Percentiles rank a stretch among this genome's conserved stretches.
Evolutionary conservation across 148 eudicot species (phyloP).

Genomic region (Chenopodium suecicum): DNA sequence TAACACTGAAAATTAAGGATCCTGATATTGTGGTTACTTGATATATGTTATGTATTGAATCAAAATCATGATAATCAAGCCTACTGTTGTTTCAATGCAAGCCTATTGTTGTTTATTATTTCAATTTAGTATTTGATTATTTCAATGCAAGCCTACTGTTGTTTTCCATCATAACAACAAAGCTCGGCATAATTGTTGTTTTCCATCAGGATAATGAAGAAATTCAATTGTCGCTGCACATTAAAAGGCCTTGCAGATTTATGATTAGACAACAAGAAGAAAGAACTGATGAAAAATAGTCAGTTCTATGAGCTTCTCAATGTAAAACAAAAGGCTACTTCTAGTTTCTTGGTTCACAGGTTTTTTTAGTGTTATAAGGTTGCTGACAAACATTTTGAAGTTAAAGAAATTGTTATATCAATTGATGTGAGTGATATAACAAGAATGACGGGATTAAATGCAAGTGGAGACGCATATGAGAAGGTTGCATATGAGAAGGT

Average conservation of each 20-base stretch:
- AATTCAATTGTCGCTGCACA: background rate
- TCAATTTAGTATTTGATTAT: no score
- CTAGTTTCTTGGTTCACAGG: background rate
- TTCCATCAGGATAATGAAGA: background rate
- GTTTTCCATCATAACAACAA: no score
- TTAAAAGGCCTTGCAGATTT: background rate
- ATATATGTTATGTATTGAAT: no score
- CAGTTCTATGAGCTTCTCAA: background rate
- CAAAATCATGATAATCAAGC: no score
- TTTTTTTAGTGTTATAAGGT: background rate
- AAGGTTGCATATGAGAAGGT: no score
- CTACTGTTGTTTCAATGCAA: no score
- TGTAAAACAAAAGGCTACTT: background rate
- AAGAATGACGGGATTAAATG: background rate
- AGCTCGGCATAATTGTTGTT: background rate
- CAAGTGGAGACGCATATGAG: background rate
- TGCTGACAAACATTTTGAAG: background rate
- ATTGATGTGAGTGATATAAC: background rate
- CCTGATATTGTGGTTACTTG: no score
- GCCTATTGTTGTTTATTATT: no score
- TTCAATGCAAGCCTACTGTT: no score
- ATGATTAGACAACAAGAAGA: background rate
- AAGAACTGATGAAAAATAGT: background rate
- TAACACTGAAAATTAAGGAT: no score
- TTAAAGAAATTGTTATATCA: background rate